Evolutionary conservation across 2,329 filamentous ascomycete species (phyloP).

Genomic region (Colletotrichum sp.): DNA sequence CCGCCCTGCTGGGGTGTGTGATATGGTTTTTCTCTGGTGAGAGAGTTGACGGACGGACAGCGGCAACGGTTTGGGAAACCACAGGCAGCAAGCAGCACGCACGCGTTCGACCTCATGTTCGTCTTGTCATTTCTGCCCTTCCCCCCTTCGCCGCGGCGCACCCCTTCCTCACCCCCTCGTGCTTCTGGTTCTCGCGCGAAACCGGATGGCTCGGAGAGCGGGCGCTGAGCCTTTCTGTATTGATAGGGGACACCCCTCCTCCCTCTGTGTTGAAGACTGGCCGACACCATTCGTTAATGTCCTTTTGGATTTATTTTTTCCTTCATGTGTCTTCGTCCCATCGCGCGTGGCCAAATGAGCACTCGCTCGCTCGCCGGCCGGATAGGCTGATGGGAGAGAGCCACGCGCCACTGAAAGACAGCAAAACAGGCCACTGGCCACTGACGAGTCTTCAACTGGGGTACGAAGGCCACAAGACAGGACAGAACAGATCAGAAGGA

Average conservation of each 20-base stretch:
- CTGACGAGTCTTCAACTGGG: not conserved
- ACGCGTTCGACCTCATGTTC: constrained; percentile 13
- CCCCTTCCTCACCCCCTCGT: not conserved
- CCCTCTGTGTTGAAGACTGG: not conserved
- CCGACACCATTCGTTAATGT: not conserved
- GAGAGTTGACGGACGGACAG: not conserved
- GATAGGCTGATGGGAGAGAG: not conserved
- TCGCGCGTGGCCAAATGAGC: not conserved
- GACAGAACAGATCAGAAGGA: not conserved
- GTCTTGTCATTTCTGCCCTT: constrained; percentile 11
- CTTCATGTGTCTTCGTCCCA: not conserved
- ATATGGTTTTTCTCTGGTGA: not conserved
- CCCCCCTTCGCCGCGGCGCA: not conserved
- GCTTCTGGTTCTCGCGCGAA: not conserved
- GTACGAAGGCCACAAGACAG: not conserved
- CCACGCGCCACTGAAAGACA: not conserved
- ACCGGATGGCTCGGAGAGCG: constrained; percentile 17
- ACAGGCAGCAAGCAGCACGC: not conserved
- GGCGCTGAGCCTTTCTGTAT: not conserved
- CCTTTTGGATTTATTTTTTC: not conserved
- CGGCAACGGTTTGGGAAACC: not conserved
- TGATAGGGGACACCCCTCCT: not conserved
- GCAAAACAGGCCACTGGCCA: not conserved
- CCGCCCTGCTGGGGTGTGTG: not conserved
- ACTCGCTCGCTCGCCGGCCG: not conserved